A percentile compares a stretch with the other conserved stretches of the same genome.
Evolutionary conservation across 2,329 filamentous ascomycete species (phyloP).

Genomic region (Tolypocladium sp.): DNA sequence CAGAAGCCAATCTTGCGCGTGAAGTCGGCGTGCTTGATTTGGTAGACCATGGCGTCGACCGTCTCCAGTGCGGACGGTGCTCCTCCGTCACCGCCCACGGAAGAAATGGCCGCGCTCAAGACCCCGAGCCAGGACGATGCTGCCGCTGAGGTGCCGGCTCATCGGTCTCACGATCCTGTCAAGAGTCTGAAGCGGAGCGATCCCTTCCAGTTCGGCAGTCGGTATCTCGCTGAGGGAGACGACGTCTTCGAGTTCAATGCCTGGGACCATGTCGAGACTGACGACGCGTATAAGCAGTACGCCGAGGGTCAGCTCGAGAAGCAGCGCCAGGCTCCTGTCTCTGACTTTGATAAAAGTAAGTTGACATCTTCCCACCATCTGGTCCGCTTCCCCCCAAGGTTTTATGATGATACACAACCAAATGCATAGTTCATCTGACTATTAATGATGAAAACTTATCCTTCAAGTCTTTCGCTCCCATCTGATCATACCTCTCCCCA

Average conservation of each 20-base stretch:
- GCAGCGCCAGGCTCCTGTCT: conserved; percentile 80
- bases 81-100: conserved; percentile 6
- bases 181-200: conserved; percentile 79
- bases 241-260: conserved; percentile 97
- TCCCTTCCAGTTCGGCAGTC: conserved; percentile 92
- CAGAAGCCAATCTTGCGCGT: neutral
- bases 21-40: neutral
- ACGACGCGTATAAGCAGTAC: conserved; percentile 79
- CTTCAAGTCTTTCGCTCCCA: conserved; percentile 63
- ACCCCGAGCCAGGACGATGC: conserved; percentile 5
- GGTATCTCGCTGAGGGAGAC: conserved; percentile 73
- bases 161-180: conserved; percentile 61
- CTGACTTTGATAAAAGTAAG: conserved; percentile 82
- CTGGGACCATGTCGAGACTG: conserved; percentile 96
- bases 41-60: conserved; percentile 1
- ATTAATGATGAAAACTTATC: conserved; percentile 52
- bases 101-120: conserved; percentile 13
- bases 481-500: conserved; percentile 37
- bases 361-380: conserved; percentile 9
- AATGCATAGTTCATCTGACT: conserved; percentile 67
- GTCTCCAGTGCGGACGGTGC: neutral
- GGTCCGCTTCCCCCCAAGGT: conserved; percentile 17
- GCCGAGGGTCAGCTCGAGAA: conserved; percentile 74
- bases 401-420: conserved; percentile 45
- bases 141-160: conserved; percentile 34